Base-by-base conservation (phyloP, 2,329 filamentous ascomycete species). In the Colletotrichum simmondsii region DNA sequence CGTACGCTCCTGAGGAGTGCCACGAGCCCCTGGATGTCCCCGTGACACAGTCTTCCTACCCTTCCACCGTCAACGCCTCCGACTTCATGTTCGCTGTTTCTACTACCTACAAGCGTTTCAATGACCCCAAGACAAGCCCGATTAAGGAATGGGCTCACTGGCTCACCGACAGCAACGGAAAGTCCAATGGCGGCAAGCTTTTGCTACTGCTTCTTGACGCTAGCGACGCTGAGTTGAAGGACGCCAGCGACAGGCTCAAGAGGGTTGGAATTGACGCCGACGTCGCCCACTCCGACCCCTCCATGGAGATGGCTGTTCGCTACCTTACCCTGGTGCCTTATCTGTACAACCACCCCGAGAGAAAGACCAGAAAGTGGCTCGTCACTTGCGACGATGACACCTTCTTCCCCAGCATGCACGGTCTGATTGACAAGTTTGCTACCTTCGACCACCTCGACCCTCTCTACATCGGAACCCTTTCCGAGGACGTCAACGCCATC, bases 361-460 rank as follows among this genome's bases (percentile, higher is more conserved):
- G 87, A 59, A 78, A 77, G 28, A 78, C 78, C 35, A 89, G 87
- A 79, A 90, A 88, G 75, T 92, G 90, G 90, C 84, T 90, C 1
- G 89, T 90, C 16, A 85, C 89, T 16, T 91, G 90, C 77, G 90
- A 92, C 75, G 90, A 92, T 75, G 90, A 92, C 74, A 92, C 90
- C 3, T 92, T 91, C 78, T 92, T 92, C 83, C 86, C 88, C 5
- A 90, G 87, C 70, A 89, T 91, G 79, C 83, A 90, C 65, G 85
- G 81, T 12, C 81, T 92, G 14, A 82, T 87, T 3, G 82, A 88
- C 49, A 87, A 84, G 60, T 83, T 92, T 54, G 81, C 80, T n/a
- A 80, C 83, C 5, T 89, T 87, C 76, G 88, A 92, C 75, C 81
- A 88, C 71, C 83, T 80, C 1, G 80, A 85, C 59, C 84, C 87